Percentiles rank a stretch among this genome's conserved stretches.
phyloP scores from a whole-genome alignment of 2,329 filamentous ascomycete genomes.

The Botrytis tulipae region DNA sequence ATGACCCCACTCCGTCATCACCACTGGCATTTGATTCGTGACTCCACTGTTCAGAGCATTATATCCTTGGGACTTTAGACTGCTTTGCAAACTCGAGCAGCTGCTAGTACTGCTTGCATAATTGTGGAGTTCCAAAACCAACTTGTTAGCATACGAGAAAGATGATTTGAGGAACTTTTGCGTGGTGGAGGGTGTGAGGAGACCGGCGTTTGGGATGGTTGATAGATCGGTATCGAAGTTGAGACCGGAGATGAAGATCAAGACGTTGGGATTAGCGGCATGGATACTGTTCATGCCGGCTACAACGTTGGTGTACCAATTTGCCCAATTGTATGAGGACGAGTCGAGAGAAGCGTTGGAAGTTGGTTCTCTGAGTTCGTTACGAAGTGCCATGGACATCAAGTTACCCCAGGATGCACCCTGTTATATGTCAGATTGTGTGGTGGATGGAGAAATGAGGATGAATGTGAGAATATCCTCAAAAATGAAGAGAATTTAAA shows the following conservation, averaged over 20 bases:
- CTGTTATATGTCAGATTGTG: not conserved
- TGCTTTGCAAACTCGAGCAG: constrained; percentile 37
- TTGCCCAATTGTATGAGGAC: constrained; percentile 45
- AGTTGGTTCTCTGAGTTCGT: constrained; percentile 41
- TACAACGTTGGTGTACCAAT: constrained; percentile 47
- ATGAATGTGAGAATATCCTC: too few species aligned
- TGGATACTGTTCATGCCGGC: constrained; percentile 44
- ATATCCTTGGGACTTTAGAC: constrained; percentile 43
- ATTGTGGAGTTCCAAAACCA: constrained; percentile 48
- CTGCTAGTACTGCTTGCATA: not conserved
- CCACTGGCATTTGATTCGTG: constrained; percentile 42
- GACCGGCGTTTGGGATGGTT: constrained; percentile 24
- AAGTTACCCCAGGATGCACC: constrained; percentile 27
- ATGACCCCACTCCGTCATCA: constrained; percentile 49
- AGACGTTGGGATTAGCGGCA: constrained; percentile 43
- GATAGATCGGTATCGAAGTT: constrained; percentile 43
- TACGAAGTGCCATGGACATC: constrained; percentile 38
- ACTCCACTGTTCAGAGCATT: constrained; percentile 40
- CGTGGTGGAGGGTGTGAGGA: constrained; percentile 24
- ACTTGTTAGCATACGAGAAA: constrained; percentile 45
- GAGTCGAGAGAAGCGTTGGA: constrained; percentile 21
- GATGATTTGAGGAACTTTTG: constrained; percentile 40
- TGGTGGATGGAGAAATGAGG: too few species aligned
- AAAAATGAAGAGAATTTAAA: too few species aligned
- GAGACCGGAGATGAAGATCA: constrained; percentile 50